Evolutionary conservation across 2,329 filamentous ascomycete species (phyloP), one percentile per base, ranked within the genome.

Genomic region (Lachnellula hyalina): DNA sequence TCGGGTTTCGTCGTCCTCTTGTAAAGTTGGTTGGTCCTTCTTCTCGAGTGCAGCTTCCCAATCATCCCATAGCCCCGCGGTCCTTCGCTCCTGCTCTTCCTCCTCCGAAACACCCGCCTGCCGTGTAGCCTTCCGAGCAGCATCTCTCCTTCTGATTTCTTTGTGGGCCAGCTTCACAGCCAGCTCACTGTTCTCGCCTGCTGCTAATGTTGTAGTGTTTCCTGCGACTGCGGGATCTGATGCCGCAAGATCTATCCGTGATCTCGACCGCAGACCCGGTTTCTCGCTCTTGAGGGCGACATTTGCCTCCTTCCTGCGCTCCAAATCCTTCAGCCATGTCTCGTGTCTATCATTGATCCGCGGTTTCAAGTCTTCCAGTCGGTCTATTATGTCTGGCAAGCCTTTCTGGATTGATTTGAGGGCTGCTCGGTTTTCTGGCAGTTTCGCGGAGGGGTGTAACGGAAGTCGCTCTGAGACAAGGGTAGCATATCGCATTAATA

Each of bases 401-500:
- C 84, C 79, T 51, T 78, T 82, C 46, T 82, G 82, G 8, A 83
- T 85, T 41, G 75, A 73, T 47, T 75, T 73, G 47, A 87, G 67
- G 12, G 76, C 75, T 51, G 72, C 71, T 53, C 76, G 77, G 60
- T 80, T 79, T 36, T 86, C 82, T 9, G 82, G 78, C 7, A 83
- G 79, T 62, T 82, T 86, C 46, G 83, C 83, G 53, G 94, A 84
- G 1, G 93, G 91, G 64, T 97, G 94, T 1, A 75, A 79, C 0
- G 82, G 79, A 8, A 99, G 77, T 52, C 87, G 80, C 6, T 90
- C 82, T 28, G 96, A 75, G 23, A 96, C 82, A n/a, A 99, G 83
- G 51, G 86, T 80, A 9, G 90, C 90, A 73, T 96, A 91, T 63
- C 94, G 85, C 69, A 94, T 90, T n/a, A 96, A 82, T 56, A 97